Base-by-base conservation (phyloP, 2,329 filamentous ascomycete species). In the Ophiostoma sp. region DNA sequence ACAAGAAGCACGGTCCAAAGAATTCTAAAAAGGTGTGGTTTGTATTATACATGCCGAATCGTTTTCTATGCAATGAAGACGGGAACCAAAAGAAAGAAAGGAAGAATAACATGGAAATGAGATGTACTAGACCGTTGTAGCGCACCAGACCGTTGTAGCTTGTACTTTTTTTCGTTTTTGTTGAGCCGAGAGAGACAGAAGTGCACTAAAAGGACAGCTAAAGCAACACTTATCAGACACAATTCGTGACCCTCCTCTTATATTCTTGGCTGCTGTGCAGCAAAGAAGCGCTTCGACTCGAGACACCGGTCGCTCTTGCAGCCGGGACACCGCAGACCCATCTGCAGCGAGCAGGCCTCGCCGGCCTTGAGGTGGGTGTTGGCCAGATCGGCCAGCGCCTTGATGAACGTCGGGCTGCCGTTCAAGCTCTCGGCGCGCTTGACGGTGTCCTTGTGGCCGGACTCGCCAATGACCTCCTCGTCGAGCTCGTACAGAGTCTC, bases 401-500 rank as follows among this genome's bases (percentile, higher is more conserved):
- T 83, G 78, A 99, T 98, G 82, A 99, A 99, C 1, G 95, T 90
- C 0, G 91, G 92, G 81, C 89, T 97, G 72, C 93, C 96, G 79
- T 99, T 99, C 79, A 99, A 83, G 79, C 93, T 97, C 81, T 98
- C 96, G 1, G 92, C 93, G 73, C 96, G 89, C 86, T 97, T 97
- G 76, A 99, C 90, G 0, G 90, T 92, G 42, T 95, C 94, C 0
- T 89, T 84, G 78, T 93, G 89, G 17, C 92, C 90, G 0, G 89
- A 93, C 82, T 97, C 95, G 73, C 93, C 92, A 79, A 99, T 98
- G 52, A 99, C 94, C 83, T 99, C 96, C 78, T 93, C 87, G 81
- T 99, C 96, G 70, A 99, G 85, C 82, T 99, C 96, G 81, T 92
- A 98, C 0, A 99, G 86, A 0, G 96, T 99, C 84, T 99, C 96